Evolutionary conservation across 2,329 filamentous ascomycete genomes (phyloP), one percentile per base, ranked within the genome.

Genomic region (Monilinia vaccinii-corymbosi): DNA sequence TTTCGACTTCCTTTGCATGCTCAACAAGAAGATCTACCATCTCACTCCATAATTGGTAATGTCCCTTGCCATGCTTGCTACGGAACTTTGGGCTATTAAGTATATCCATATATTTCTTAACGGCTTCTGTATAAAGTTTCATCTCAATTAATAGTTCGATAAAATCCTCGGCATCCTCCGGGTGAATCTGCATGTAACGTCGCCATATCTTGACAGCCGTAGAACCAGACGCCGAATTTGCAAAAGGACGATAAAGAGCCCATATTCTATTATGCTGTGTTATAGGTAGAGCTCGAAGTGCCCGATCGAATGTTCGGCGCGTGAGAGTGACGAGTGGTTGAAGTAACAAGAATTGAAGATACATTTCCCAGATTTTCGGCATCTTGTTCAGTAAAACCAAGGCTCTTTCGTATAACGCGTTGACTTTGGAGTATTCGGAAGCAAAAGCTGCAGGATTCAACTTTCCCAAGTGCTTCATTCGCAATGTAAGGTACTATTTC

Each of bases 341-440:
- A 70, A 89, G 85, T 71, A 93, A 84, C 61, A 99, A 79, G 71
- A 99, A 97, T 52, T 82, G 82, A 63, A 99, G 84, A 73, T 97
- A 99, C 85, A 97, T 90, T 73, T 97, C 92, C 95, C 94, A 99
- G 71, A 99, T 94, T 66, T 85, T 84, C 28, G 95, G 94, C 94
- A 99, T 99, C 77, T 99, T 99, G 77, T 99, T 97, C 63, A 99
- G 82, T 45, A 99, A 80, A 61, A 97, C 89, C 56, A 99, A 78
- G 4, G 94, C 92, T 67, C 90, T 84, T 76, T 99, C 94, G 72
- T 96, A 99, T 45, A 97, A 83, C 58, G 89, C 82, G 73, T 99
- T 99, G 72, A 97, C 91, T 75, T 97, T 99, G 71, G 86, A 82
- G 75, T 88, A 97, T 71, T 99, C 92, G 61, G 82, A 77, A 56